phyloP scores from a whole-genome alignment of 2,329 filamentous ascomycete species.

The Beauveria varroae region DNA sequence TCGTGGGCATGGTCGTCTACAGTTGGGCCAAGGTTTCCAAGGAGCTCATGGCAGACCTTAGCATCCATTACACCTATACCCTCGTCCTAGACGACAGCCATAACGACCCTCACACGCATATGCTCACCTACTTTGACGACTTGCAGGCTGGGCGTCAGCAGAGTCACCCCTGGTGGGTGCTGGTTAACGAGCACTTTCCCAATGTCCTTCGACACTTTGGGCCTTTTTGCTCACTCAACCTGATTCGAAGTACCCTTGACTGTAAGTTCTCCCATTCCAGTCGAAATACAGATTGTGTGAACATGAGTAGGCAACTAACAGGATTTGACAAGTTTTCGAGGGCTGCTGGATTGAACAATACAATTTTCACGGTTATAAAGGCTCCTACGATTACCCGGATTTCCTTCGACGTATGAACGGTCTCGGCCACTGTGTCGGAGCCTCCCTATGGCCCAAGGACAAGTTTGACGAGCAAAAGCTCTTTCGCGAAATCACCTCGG shows the following conservation, averaged over 20 bases:
- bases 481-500: conserved; percentile 15
- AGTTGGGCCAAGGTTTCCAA: conserved; percentile 18
- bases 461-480: conserved; percentile 13
- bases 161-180: conserved; percentile 14
- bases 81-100: conserved; percentile 16
- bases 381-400: conserved; percentile 15
- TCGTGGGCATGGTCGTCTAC: conserved; percentile 23
- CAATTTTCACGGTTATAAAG: conserved; percentile 16
- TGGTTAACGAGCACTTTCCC: conserved; percentile 16
- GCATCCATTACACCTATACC: conserved; percentile 17
- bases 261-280: conserved; percentile 3
- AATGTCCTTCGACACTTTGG: conserved; percentile 16
- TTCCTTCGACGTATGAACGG: conserved; percentile 18
- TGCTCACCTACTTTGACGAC: conserved; percentile 16
- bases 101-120: conserved; percentile 11
- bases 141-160: conserved; percentile 13
- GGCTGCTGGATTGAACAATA: conserved; percentile 19
- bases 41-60: conserved; percentile 16
- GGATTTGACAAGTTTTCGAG: conserved; percentile 11
- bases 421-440: conserved; percentile 15
- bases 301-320: not conserved
- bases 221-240: conserved; percentile 14
- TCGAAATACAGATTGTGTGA: too few species aligned
- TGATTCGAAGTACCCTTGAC: conserved; percentile 15
- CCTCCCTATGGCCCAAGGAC: conserved; percentile 12